Percentiles rank a stretch among this genome's conserved stretches.
These are phyloP conservation scores for Tagetes erecta DNA, from an alignment of 129 eudicot species.

Conservation along the genomic window DNA sequence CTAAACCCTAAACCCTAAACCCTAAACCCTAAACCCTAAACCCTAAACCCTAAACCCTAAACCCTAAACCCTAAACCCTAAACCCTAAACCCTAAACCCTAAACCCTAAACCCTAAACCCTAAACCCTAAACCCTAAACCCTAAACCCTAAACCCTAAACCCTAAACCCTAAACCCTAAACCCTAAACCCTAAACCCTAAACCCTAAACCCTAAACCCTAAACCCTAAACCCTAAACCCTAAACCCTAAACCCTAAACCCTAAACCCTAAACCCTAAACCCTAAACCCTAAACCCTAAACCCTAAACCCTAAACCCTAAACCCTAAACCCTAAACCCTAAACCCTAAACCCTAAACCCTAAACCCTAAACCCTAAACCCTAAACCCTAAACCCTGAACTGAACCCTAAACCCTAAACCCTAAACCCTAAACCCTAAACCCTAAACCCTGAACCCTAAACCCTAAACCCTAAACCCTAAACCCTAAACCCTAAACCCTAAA, in stretches of 20 bases:
- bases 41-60: neutral
- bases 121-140: constrained; percentile 3
- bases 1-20: neutral
- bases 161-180: too few relatives aligned
- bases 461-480: neutral
- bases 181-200: too few relatives aligned
- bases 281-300: constrained; percentile 8
- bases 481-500: constrained; percentile 6
- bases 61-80: too few relatives aligned
- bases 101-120: constrained; percentile 4
- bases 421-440: neutral
- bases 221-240: constrained; percentile 3
- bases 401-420: too few relatives aligned
- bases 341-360: constrained; percentile 9
- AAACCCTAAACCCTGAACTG: constrained; percentile 6
- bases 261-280: constrained; percentile 7
- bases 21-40: neutral
- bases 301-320: too few relatives aligned
- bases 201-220: neutral
- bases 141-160: too few relatives aligned
- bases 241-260: neutral
- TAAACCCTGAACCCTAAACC: neutral
- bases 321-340: constrained; percentile 9
- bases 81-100: neutral
- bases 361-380: constrained; percentile 9